Conservation (phyloP, 192 early-diverging fungal species). For the Coemansia sp. region DNA sequence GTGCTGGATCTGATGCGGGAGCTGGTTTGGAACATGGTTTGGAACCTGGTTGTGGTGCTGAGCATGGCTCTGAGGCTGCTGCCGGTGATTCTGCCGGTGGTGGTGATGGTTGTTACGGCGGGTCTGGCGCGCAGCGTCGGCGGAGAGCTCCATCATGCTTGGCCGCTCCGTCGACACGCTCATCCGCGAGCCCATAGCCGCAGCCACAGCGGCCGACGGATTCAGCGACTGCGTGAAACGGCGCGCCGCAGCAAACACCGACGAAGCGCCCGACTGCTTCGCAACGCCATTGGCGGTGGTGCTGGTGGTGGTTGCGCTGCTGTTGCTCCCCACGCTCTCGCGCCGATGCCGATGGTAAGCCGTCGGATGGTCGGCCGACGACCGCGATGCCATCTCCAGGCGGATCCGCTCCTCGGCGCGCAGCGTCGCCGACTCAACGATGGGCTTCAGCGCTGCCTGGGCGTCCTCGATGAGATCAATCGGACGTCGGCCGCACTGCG, state of each 20-base stretch:
- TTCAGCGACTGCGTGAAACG: conserved; percentile 40
- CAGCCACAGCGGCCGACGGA: conserved; percentile 13
- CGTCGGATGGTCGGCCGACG: background rate
- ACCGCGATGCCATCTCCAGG: conserved; percentile 6
- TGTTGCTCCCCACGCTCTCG: conserved; percentile 6
- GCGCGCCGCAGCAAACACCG: conserved; percentile 30
- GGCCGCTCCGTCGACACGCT: conserved; percentile 55
- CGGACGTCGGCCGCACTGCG: conserved; percentile 9
- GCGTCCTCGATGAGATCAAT: conserved; percentile 10
- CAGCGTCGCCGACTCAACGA: conserved; percentile 20
- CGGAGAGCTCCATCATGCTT: conserved; percentile 36
- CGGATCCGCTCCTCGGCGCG: conserved; percentile 26
- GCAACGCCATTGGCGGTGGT: background rate
- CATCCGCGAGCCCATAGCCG: conserved; percentile 20
- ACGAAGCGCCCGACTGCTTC: background rate
- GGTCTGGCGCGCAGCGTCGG: background rate
- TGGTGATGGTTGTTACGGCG: background rate
- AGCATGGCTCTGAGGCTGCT: background rate
- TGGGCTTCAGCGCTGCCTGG: background rate
- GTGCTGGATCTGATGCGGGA: background rate
- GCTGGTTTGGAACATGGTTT: background rate
- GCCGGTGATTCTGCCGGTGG: background rate
- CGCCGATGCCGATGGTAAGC: background rate
- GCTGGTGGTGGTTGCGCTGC: conserved; percentile 10
- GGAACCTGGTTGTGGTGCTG: background rate